Evolutionary conservation across 2,329 filamentous ascomycete species (phyloP).

Genomic region (Hypoxylon sp.): DNA sequence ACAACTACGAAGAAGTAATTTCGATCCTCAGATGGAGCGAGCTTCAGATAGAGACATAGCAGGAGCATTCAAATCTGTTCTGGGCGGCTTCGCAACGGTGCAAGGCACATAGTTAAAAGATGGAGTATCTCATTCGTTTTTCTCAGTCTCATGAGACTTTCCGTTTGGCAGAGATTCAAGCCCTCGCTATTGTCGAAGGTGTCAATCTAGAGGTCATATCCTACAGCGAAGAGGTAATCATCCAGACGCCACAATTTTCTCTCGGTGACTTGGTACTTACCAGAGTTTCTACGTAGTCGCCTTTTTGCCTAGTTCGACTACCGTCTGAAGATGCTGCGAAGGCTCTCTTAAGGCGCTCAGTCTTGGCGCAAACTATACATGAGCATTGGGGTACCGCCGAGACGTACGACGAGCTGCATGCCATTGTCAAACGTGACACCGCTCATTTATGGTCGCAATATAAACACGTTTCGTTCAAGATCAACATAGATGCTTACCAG

Average conservation of each 20-base stretch:
- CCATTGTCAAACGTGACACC: conserved; percentile 72
- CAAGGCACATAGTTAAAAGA: conserved; percentile 49
- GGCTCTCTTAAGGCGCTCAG: conserved; percentile 79
- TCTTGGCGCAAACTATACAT: conserved; percentile 86
- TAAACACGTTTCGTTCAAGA: conserved; percentile 79
- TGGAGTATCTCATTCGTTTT: conserved; percentile 91
- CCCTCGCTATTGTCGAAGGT: conserved; percentile 78
- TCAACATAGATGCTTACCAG: conserved; percentile 86
- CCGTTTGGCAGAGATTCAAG: conserved; percentile 84
- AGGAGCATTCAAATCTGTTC: conserved; percentile 17
- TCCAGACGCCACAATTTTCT: conserved; percentile 31
- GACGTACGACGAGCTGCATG: conserved; percentile 78
- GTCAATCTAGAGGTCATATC: conserved; percentile 80
- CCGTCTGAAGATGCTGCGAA: conserved; percentile 75
- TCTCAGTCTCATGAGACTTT: conserved; percentile 94
- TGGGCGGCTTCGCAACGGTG: conserved; percentile 9
- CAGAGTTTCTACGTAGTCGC: conserved; percentile 72
- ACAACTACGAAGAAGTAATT: conserved; percentile 8
- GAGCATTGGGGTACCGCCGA: conserved; percentile 87
- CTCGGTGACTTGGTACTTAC: conserved; percentile 12
- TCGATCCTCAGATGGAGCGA: conserved; percentile 44
- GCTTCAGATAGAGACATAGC: conserved; percentile 21
- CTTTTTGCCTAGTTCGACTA: conserved; percentile 84
- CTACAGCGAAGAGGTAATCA: conserved; percentile 80
- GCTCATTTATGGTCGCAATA: conserved; percentile 77